These are phyloP conservation scores for Eutrema japonicum DNA, from an alignment of 345 rosid species.

Conservation along the genomic window DNA sequence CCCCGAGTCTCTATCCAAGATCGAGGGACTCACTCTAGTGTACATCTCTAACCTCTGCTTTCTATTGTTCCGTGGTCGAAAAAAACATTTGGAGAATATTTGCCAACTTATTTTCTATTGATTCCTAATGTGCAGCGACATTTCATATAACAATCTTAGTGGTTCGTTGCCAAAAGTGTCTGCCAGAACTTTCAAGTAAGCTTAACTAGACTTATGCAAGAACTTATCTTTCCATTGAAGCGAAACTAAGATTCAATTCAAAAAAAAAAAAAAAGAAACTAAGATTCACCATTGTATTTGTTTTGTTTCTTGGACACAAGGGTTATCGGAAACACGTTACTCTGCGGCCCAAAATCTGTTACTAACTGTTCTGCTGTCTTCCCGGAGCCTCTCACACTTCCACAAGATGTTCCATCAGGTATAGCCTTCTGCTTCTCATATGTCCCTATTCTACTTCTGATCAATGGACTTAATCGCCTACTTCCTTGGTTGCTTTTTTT, in stretches of 20 bases:
- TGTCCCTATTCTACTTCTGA: neutral
- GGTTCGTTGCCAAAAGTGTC: constrained; percentile 91
- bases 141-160: constrained; percentile 91
- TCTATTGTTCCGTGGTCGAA: neutral
- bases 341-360: constrained; percentile 74
- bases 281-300: constrained; percentile 17
- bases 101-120: neutral
- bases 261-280: too few relatives aligned
- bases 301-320: constrained; percentile 49
- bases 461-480: neutral
- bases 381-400: constrained; percentile 91
- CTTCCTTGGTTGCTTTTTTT: constrained; percentile 16
- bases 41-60: constrained; percentile 47
- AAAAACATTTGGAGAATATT: neutral
- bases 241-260: neutral
- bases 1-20: constrained; percentile 80
- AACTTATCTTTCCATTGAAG: neutral
- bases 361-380: constrained; percentile 83
- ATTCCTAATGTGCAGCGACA: constrained; percentile 63
- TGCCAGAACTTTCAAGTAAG: constrained; percentile 94
- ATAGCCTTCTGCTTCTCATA: neutral
- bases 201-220: constrained; percentile 4
- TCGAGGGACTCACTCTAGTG: constrained; percentile 89
- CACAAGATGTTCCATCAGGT: constrained; percentile 78
- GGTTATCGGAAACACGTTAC: constrained; percentile 76